Conservation (phyloP, 1,284 basidiomycete genomes). For the Chondrostereum purpureum region DNA sequence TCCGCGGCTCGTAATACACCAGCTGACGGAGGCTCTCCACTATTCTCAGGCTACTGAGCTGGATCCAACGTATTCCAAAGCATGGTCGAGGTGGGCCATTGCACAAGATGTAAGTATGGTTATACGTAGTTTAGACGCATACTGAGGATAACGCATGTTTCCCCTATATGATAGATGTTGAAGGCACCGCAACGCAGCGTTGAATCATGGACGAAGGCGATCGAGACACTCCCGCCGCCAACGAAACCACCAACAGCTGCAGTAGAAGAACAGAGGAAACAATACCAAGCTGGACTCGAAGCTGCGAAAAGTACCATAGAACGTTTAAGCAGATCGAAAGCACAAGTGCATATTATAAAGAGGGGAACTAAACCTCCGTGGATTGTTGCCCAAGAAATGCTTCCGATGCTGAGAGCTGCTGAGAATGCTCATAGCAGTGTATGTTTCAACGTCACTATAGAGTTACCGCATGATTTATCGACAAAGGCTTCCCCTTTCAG, state of each 20-base stretch:
- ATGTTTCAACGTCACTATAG: no score
- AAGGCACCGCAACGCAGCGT: not conserved
- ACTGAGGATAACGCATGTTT: no score
- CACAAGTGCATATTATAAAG: not conserved
- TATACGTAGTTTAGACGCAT: no score
- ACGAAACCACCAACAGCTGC: not conserved
- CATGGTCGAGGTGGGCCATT: slow-evolving; percentile 25
- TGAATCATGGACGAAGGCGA: not conserved
- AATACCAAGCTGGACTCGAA: no score
- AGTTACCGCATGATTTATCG: no score
- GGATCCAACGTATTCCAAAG: slow-evolving; percentile 10
- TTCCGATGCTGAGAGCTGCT: not conserved
- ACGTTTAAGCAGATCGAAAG: no score
- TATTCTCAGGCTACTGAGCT: not conserved
- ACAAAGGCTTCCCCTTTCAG: no score
- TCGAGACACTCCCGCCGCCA: not conserved
- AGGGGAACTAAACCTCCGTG: not conserved
- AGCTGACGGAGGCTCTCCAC: no score
- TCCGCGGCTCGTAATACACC: no score
- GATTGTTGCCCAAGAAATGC: not conserved
- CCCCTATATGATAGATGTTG: no score
- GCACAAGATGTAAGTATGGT: slow-evolving; percentile 26
- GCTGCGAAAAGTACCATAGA: no score
- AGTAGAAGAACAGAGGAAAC: not conserved
- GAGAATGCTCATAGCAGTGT: not conserved